Evolutionary conservation across 352 stramenopile genomes (phyloP).

Genomic region (Chrysophaeum taylorii): DNA sequence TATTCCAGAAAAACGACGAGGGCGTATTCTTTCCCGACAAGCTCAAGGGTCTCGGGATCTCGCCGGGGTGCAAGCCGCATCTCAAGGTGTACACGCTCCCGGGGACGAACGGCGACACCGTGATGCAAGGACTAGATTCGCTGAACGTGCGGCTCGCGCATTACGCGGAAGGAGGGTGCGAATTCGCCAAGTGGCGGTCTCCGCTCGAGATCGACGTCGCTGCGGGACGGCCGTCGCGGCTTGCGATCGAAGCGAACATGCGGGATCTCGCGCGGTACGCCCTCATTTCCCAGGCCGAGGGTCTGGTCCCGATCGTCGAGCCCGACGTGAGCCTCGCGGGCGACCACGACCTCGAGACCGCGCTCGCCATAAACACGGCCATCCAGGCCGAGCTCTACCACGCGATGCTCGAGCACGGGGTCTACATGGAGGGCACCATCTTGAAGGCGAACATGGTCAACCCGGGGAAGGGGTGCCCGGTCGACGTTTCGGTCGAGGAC

Average conservation of each 20-base stretch:
- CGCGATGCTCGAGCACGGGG: slow-evolving; percentile 49
- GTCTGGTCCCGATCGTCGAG: slow-evolving; percentile 51
- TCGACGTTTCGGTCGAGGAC: slow-evolving; percentile 42
- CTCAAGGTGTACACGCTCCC: slow-evolving; percentile 43
- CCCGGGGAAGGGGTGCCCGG: slow-evolving; percentile 36
- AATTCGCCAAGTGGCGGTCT: slow-evolving; percentile 49
- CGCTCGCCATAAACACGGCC: slow-evolving; percentile 42
- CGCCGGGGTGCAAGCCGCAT: slow-evolving; percentile 43
- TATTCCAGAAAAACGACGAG: slow-evolving; percentile 38
- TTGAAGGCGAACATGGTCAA: slow-evolving; percentile 54
- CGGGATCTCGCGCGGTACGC: slow-evolving; percentile 49
- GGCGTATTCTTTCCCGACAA: slow-evolving; percentile 43
- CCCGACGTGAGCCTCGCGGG: slow-evolving; percentile 42
- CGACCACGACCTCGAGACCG: slow-evolving; percentile 42
- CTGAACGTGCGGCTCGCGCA: slow-evolving; percentile 39
- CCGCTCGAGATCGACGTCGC: slow-evolving; percentile 45
- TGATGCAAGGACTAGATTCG: slow-evolving; percentile 50
- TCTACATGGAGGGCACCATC: slow-evolving; percentile 46
- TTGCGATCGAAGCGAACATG: slow-evolving; percentile 49
- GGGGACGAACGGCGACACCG: slow-evolving; percentile 45
- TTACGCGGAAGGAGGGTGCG: slow-evolving; percentile 40
- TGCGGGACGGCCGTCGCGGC: slow-evolving; percentile 28
- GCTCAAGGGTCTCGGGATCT: slow-evolving; percentile 39
- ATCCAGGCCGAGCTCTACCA: slow-evolving; percentile 44
- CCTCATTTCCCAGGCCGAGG: slow-evolving; percentile 48